phyloP scores from a whole-genome alignment of 2,329 filamentous ascomycete genomes.

The Alternaria dauci region DNA sequence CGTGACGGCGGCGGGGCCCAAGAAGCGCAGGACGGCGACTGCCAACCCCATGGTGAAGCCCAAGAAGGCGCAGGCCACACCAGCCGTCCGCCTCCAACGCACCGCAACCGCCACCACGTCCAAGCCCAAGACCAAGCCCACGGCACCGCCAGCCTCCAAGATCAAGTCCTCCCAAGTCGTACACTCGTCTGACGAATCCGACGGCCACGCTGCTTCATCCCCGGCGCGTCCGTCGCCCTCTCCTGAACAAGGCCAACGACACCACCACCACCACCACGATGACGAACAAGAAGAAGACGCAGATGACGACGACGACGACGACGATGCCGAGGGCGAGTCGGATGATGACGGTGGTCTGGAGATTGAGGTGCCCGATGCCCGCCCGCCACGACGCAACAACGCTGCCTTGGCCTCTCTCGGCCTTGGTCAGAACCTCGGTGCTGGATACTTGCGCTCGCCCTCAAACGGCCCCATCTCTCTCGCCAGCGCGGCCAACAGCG shows the following conservation, averaged over 20 bases:
- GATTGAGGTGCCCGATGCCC: conserved; percentile 46
- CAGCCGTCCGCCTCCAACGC: conserved; percentile 49
- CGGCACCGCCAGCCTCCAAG: conserved; percentile 35
- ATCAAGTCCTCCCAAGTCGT: conserved; percentile 47
- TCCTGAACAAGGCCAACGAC: conserved; percentile 14
- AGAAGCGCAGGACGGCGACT: conserved; percentile 42
- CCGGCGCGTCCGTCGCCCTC: conserved; percentile 27
- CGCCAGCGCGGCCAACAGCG: conserved; percentile 53
- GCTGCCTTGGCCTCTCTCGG: conserved; percentile 37
- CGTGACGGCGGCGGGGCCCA: conserved; percentile 24
- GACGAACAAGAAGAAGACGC: conserved; percentile 24
- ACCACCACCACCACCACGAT: not conserved
- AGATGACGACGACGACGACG: conserved; percentile 24
- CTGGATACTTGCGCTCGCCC: conserved; percentile 35
- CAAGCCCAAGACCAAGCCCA: conserved; percentile 29
- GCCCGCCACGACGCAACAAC: conserved; percentile 25
- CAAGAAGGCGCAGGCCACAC: conserved; percentile 37
- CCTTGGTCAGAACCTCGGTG: conserved; percentile 38
- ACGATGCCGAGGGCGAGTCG: conserved; percentile 34
- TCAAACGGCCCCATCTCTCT: conserved; percentile 54
- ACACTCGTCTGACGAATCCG: conserved; percentile 42
- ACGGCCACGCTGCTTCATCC: conserved; percentile 25
- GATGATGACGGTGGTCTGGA: conserved; percentile 39
- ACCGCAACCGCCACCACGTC: conserved; percentile 28
- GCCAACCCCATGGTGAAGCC: conserved; percentile 32